A percentile compares a stretch with the other conserved stretches of the same genome.
Evolutionary conservation across 2,329 filamentous ascomycete species (phyloP).

Genomic region (Alternaria solani): DNA sequence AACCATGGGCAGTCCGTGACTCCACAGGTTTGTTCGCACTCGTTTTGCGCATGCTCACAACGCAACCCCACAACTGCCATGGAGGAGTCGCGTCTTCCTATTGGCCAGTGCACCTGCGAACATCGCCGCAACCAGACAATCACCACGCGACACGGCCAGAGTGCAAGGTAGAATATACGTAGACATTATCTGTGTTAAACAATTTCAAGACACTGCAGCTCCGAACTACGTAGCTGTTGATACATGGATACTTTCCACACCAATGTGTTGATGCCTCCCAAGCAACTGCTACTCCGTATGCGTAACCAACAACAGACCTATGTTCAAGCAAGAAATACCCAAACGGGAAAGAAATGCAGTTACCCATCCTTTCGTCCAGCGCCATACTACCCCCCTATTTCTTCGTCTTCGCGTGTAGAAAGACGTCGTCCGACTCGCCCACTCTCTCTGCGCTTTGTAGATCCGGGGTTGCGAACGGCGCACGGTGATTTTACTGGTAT

Average conservation of each 20-base stretch:
- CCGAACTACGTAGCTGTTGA: conserved; percentile 40
- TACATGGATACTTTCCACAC: conserved; percentile 35
- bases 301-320: conserved; percentile 34
- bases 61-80: conserved; percentile 15
- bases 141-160: background rate
- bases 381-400: conserved; percentile 12
- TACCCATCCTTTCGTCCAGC: conserved; percentile 12
- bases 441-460: conserved; percentile 22
- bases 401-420: conserved; percentile 8
- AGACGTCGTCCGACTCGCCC: conserved; percentile 28
- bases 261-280: conserved; percentile 21
- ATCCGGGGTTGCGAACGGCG: conserved; percentile 35
- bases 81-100: conserved; percentile 14
- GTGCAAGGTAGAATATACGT: background rate
- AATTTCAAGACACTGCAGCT: conserved; percentile 26
- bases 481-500: conserved; percentile 27
- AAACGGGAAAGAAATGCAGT: conserved; percentile 32
- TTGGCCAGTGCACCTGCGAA: conserved; percentile 27
- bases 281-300: conserved; percentile 27
- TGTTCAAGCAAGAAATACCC: conserved; percentile 30
- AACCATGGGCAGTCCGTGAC: background rate
- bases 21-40: conserved; percentile 4
- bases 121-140: conserved; percentile 9
- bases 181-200: conserved; percentile 8
- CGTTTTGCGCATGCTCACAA: conserved; percentile 4